Conservation (phyloP, 2,329 filamentous ascomycete species). For the Dactylonectria macrodidyma region DNA sequence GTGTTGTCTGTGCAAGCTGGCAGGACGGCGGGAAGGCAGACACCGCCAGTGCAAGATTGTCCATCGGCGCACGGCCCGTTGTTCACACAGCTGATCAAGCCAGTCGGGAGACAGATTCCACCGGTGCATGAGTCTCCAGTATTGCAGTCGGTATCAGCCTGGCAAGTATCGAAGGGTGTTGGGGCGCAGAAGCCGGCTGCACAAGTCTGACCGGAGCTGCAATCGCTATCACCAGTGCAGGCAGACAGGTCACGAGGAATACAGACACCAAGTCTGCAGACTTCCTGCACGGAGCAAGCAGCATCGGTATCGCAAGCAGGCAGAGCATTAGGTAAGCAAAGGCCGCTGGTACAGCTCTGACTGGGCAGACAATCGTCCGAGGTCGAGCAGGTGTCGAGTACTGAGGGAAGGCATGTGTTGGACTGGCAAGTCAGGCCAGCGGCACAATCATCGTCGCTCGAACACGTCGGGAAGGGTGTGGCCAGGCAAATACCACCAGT, state of each 20-base stretch:
- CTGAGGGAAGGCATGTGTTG: conserved; percentile 8
- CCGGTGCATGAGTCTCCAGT: background rate
- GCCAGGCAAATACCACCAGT: conserved; percentile 17
- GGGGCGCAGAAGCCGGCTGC: conserved; percentile 13
- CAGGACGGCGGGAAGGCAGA: conserved; percentile 15
- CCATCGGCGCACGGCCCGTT: background rate
- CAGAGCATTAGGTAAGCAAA: conserved; percentile 14
- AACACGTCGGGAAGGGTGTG: conserved; percentile 2
- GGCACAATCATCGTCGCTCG: background rate
- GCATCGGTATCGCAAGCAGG: conserved; percentile 2
- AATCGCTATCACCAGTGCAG: background rate
- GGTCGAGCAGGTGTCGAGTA: background rate
- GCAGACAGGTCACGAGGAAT: conserved; percentile 8
- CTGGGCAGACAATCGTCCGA: background rate
- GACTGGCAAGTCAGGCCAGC: conserved; percentile 1
- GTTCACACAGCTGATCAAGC: conserved; percentile 5
- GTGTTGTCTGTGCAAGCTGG: conserved; percentile 2
- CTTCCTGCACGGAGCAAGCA: background rate
- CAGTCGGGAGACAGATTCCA: background rate
- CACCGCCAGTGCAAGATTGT: conserved; percentile 5
- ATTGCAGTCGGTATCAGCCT: background rate
- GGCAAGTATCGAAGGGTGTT: background rate
- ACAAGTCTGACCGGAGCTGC: conserved; percentile 11
- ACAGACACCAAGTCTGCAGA: conserved; percentile 17
- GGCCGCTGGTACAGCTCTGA: conserved; percentile 9